phyloP scores from a whole-genome alignment of 202 grass and related monocot genomes.

The Dendrocalamus latiflorus region DNA sequence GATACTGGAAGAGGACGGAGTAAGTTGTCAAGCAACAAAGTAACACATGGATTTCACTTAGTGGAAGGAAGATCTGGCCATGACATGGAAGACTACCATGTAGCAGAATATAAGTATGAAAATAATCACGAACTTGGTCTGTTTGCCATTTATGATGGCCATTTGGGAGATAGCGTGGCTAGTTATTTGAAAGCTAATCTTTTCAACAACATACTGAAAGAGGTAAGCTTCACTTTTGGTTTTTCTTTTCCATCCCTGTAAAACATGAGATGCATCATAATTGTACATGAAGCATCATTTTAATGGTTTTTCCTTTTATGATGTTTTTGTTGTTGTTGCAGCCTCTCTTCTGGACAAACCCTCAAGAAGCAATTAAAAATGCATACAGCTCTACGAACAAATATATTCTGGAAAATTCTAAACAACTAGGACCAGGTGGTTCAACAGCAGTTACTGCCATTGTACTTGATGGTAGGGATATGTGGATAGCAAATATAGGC shows the following conservation, averaged over 20 bases:
- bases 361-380: conserved; percentile 60
- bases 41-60: conserved; percentile 83
- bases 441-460: conserved; percentile 91
- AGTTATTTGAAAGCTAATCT: conserved; percentile 89
- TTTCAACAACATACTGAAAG: conserved; percentile 81
- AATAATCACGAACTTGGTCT: conserved; percentile 71
- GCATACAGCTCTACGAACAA: conserved; percentile 77
- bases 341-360: conserved; percentile 68
- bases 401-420: conserved; percentile 73
- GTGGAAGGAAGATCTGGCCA: conserved; percentile 91
- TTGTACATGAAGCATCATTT: not conserved
- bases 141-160: conserved; percentile 93
- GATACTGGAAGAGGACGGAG: conserved; percentile 76
- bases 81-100: conserved; percentile 97
- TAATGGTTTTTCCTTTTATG: not conserved
- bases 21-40: conserved; percentile 80
- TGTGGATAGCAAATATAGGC: conserved; percentile 92
- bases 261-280: too few species aligned
- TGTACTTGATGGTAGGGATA: conserved; percentile 77
- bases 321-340: conserved; percentile 22
- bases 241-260: not conserved
- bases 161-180: conserved; percentile 76
- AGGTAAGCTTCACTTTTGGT: conserved; percentile 38
- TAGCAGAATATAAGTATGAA: conserved; percentile 78
- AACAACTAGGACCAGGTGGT: conserved; percentile 63